phyloP scores from a whole-genome alignment of 345 rosid species.

The Eucalyptus victrix region DNA sequence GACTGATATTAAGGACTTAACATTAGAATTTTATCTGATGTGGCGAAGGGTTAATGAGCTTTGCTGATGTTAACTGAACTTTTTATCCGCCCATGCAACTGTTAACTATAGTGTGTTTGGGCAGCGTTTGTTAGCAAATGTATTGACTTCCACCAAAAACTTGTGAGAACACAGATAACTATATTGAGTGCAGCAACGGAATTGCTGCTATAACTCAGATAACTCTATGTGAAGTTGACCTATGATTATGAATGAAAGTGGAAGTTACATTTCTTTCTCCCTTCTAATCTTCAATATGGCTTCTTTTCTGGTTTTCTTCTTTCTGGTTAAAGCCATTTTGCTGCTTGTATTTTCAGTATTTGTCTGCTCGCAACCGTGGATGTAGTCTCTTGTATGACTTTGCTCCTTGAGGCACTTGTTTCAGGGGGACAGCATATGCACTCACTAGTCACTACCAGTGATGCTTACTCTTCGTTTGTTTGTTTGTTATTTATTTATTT shows the following conservation, averaged over 20 bases:
- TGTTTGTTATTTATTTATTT: neutral
- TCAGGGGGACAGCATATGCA: neutral
- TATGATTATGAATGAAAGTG: neutral
- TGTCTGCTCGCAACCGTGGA: neutral
- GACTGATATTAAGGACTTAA: neutral
- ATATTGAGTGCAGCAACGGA: neutral
- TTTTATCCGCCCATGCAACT: neutral
- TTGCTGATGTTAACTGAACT: neutral
- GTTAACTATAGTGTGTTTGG: neutral
- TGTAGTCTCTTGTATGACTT: neutral
- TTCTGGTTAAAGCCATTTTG: neutral
- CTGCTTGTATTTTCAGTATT: neutral
- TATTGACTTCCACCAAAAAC: neutral
- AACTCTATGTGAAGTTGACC: neutral
- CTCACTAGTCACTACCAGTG: neutral
- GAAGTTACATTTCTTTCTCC: neutral
- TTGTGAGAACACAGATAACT: neutral
- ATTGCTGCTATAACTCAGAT: neutral
- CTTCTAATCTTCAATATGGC: neutral
- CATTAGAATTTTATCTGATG: neutral
- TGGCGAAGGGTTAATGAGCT: neutral
- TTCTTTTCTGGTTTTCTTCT: neutral
- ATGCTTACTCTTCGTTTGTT: neutral
- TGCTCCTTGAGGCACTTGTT: neutral
- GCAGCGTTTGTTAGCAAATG: neutral